These are phyloP conservation scores for Carnegiea gigantea DNA, from an alignment of 179 eudicot genomes.

Conservation along the genomic window DNA sequence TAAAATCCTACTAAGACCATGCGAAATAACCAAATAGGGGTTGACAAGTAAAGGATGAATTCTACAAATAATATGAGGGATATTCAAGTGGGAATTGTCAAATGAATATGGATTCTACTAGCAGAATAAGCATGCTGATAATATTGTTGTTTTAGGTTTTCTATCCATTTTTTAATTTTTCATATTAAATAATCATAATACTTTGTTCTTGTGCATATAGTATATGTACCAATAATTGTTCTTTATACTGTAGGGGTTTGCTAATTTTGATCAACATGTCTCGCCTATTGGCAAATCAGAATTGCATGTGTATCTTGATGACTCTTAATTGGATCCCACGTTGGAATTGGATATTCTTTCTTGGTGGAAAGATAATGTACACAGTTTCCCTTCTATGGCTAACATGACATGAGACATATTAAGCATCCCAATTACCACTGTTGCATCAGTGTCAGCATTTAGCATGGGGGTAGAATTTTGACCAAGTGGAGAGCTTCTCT, in stretches of 20 bases:
- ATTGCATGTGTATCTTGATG: not conserved
- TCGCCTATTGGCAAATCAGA: not conserved
- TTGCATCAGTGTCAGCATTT: not conserved
- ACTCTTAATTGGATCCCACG: not conserved
- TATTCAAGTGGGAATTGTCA: not conserved
- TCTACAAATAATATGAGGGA: not conserved
- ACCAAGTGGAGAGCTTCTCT: too few relatives aligned
- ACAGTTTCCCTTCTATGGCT: not conserved
- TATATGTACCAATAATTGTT: too few relatives aligned
- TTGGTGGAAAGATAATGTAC: constrained; percentile 16
- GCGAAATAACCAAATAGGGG: too few relatives aligned
- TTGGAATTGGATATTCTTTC: not conserved
- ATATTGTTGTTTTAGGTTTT: not conserved
- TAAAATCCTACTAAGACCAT: too few relatives aligned
- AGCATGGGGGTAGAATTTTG: not conserved
- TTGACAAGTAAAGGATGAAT: not conserved
- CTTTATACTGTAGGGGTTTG: not conserved
- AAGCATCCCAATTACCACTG: not conserved
- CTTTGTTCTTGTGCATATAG: too few relatives aligned
- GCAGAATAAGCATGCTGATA: too few relatives aligned
- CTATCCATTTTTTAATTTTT: not conserved
- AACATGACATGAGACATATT: not conserved
- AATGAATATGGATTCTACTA: too few relatives aligned
- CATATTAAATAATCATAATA: too few relatives aligned
- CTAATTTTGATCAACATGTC: not conserved